Base-by-base conservation (phyloP, 192 early-diverging fungal genomes). In the Gonapodya sp. region DNA sequence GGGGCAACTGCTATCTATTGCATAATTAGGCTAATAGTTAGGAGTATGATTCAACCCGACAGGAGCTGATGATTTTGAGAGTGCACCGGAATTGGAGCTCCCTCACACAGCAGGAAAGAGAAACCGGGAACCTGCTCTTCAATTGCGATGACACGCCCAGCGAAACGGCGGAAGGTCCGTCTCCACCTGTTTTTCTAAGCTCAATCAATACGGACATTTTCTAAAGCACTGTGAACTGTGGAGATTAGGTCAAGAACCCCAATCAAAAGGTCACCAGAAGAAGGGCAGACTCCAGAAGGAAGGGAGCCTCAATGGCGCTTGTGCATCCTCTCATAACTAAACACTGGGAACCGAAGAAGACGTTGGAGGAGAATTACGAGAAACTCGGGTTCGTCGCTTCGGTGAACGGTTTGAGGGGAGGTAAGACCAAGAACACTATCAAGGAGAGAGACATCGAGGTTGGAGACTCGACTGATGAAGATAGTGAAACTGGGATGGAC, bases 301-400 rank as follows among this genome's bases (percentile, higher is more conserved):
- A 77, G 75, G 30, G 75, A 16, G 30, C 75, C 18, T 34, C 75
- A 33, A 77, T 34, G 30, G 75, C 18, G 18, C 30, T 34, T 33
- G 75, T 77, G 30, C 75, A 18, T 8, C 30, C 75, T 2, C 75
- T 34, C 8, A 18, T 77, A 14, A 14, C 30, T 2, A 34, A 34
- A 8, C 8, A 18, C 30, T 77, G 75, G 75, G 8, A 77, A 8
- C 18, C 75, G 30, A 31, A 31, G 75, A 18, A 34, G 75, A 77
- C 75, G 30, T 8, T 77, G 75, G 18, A 34, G 75, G 75, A 77
- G 75, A 77, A 77, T 33, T 77, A 77, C 75, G 75, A 18, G 30
- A 34, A 16, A 33, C 18, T 77, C 8, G 75, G 75, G 75, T 33
- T 77, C 18, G 8, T 77, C 18, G 75, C 75, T 33, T 18, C 75